Conservation (phyloP, 148 eudicot species). For the Cornus suecica region DNA sequence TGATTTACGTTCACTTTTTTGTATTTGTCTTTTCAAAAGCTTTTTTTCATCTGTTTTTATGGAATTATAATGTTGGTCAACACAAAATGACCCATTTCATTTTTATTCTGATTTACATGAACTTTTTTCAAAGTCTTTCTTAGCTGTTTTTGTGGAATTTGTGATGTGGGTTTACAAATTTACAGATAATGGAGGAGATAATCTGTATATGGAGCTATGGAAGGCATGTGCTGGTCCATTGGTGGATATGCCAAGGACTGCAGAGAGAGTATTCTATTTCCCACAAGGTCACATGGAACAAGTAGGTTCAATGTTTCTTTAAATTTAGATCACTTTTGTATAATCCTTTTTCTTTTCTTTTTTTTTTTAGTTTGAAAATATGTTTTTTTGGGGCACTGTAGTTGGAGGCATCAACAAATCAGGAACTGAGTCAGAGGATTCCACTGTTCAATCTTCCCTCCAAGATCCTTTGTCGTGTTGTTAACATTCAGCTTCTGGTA, state of each 20-base stretch:
- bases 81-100: neutral
- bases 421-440: conserved; percentile 56
- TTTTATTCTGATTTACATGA: neutral
- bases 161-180: conserved; percentile 8
- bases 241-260: conserved; percentile 59
- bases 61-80: no score
- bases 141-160: neutral
- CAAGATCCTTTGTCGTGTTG: conserved; percentile 83
- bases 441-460: conserved; percentile 60
- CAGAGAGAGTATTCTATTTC: conserved; percentile 75
- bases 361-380: conserved; percentile 1
- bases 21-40: no score
- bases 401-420: conserved; percentile 93
- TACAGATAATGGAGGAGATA: conserved; percentile 32
- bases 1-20: neutral
- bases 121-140: conserved; percentile 1
- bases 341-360: neutral
- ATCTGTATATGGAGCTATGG: conserved; percentile 76
- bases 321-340: neutral
- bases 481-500: conserved; percentile 64
- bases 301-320: conserved; percentile 35
- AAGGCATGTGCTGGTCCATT: conserved; percentile 94
- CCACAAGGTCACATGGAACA: conserved; percentile 98
- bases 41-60: no score
- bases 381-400: conserved; percentile 15